phyloP scores from a whole-genome alignment of 441 rosid species.

The Breynia disticha region DNA sequence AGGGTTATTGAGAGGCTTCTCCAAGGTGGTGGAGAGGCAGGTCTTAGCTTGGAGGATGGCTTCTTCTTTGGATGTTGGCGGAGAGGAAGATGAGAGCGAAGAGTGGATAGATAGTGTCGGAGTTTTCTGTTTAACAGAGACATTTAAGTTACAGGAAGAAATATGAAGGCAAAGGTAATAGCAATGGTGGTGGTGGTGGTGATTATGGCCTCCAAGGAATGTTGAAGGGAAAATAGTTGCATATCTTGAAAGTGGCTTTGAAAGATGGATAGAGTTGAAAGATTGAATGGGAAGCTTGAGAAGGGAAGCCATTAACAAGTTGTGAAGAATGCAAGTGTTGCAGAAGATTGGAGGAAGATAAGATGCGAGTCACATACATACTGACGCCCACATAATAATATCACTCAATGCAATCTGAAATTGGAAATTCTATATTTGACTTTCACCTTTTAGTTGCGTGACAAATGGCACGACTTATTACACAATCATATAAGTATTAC shows the following conservation, averaged over 20 bases:
- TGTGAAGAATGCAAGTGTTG: not conserved
- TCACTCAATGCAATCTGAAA: too few relatives aligned
- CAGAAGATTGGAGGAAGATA: slow-evolving; percentile 2
- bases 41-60: slow-evolving; percentile 73
- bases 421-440: too few relatives aligned
- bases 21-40: slow-evolving; percentile 55
- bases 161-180: not conserved
- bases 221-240: slow-evolving; percentile 4
- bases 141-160: not conserved
- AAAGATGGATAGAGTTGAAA: slow-evolving; percentile 14
- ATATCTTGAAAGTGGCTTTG: slow-evolving; percentile 12
- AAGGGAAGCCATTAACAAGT: slow-evolving; percentile 40
- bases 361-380: slow-evolving; percentile 8
- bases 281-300: slow-evolving; percentile 30
- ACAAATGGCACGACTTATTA: too few relatives aligned
- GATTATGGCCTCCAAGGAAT: not conserved
- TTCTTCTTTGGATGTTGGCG: slow-evolving; percentile 70
- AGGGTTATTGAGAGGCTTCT: slow-evolving; percentile 70
- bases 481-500: too few relatives aligned
- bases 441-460: too few relatives aligned
- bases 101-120: slow-evolving; percentile 24
- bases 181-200: not conserved
- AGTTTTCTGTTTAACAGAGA: slow-evolving; percentile 7
- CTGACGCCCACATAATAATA: not conserved
- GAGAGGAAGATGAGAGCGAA: slow-evolving; percentile 34